A percentile compares a stretch with the other conserved stretches of the same genome.
These are phyloP conservation scores for Schizophyllum commune DNA, from an alignment of 1,284 basidiomycete species.

Conservation along the genomic window DNA sequence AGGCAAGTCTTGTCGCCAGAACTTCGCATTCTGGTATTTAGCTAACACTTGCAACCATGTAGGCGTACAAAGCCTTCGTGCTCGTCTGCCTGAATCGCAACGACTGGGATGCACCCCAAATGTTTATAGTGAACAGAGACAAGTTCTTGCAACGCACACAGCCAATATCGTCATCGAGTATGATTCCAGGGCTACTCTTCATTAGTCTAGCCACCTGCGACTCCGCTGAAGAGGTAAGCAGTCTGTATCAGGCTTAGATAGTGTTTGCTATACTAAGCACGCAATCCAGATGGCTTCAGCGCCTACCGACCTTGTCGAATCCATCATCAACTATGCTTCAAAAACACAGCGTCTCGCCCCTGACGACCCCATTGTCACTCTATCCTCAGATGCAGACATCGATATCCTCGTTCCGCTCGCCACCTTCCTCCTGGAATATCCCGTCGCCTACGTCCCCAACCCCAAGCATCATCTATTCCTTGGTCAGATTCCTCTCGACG, in stretches of 20 bases:
- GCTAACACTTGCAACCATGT: too few species aligned
- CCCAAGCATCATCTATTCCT: constrained; percentile 29
- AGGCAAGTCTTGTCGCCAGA: too few species aligned
- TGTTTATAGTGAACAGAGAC: neutral
- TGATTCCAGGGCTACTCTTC: neutral
- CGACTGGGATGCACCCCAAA: neutral
- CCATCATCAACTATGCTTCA: neutral
- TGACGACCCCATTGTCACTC: neutral
- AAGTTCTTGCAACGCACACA: neutral
- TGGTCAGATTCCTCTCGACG: constrained; percentile 32
- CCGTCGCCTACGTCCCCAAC: constrained; percentile 44
- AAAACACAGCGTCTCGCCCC: neutral
- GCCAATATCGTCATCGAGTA: neutral
- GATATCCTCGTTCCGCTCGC: constrained; percentile 36
- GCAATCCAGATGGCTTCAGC: too few species aligned
- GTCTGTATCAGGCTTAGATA: too few species aligned
- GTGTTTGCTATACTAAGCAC: too few species aligned
- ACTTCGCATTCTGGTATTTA: too few species aligned
- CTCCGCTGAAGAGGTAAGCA: neutral
- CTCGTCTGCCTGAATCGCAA: too few species aligned
- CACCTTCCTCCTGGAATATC: constrained; percentile 49
- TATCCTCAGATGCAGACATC: neutral
- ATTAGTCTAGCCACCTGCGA: neutral
- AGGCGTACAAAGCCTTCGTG: too few species aligned
- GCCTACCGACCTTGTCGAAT: neutral